Evolutionary conservation across 2,329 filamentous ascomycete species (phyloP).

Genomic region (Alternaria panax): DNA sequence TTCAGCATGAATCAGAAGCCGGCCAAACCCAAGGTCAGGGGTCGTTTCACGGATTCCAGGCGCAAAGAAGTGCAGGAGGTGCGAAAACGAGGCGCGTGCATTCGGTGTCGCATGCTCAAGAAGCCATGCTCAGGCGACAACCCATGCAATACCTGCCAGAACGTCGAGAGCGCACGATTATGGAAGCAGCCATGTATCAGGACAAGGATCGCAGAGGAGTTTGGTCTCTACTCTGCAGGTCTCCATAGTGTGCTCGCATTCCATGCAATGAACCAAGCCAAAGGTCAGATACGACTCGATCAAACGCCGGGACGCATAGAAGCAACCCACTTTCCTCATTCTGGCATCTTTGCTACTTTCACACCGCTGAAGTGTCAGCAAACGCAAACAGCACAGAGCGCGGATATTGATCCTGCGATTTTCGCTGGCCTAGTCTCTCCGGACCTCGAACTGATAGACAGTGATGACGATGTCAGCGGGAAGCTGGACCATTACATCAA

Average conservation of each 20-base stretch:
- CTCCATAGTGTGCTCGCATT: constrained; percentile 62
- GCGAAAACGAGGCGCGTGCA: constrained; percentile 66
- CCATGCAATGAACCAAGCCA: constrained; percentile 59
- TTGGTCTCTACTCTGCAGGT: constrained; percentile 63
- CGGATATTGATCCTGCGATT: constrained; percentile 49
- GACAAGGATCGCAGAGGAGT: constrained; percentile 65
- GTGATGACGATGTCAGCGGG: constrained; percentile 59
- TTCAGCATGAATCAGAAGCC: constrained; percentile 52
- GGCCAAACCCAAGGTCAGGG: constrained; percentile 58
- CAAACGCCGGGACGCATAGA: constrained; percentile 62
- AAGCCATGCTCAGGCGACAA: constrained; percentile 68
- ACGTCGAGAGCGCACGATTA: constrained; percentile 66
- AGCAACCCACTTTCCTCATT: constrained; percentile 59
- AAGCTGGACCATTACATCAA: constrained; percentile 64
- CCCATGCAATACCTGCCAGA: constrained; percentile 65
- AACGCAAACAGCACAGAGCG: constrained; percentile 25
- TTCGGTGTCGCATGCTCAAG: constrained; percentile 70
- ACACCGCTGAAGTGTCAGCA: constrained; percentile 51
- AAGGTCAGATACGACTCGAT: constrained; percentile 58
- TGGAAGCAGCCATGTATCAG: constrained; percentile 69
- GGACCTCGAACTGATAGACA: constrained; percentile 58
- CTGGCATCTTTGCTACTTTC: constrained; percentile 58
- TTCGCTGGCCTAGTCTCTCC: constrained; percentile 33
- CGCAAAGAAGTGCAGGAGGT: constrained; percentile 67
- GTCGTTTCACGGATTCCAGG: constrained; percentile 63